Conservation (phyloP, 148 eudicot genomes). For the Mesembryanthemum crystallinum region DNA sequence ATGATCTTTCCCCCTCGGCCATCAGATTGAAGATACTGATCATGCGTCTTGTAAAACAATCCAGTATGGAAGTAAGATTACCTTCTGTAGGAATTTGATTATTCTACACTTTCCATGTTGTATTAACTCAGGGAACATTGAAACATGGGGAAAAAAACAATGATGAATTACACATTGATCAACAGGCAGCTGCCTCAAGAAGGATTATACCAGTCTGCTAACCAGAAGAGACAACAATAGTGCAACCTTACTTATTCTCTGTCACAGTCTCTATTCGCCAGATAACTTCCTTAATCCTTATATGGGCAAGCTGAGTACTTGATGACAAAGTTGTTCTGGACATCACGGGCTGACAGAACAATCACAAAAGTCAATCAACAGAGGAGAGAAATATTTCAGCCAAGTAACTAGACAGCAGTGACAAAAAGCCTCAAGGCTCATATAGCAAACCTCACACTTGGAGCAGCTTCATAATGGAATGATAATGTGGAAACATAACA, state of each 20-base stretch:
- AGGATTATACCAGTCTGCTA: neutral
- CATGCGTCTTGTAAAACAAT: neutral
- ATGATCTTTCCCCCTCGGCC: no score
- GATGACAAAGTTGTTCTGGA: constrained; percentile 1
- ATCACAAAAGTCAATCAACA: neutral
- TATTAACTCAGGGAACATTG: neutral
- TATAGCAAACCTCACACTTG: neutral
- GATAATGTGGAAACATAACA: neutral
- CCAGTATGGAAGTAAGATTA: neutral
- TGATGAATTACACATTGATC: neutral
- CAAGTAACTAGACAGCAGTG: neutral
- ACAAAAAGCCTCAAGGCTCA: neutral
- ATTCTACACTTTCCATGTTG: no score
- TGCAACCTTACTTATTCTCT: neutral
- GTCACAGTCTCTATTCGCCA: no score
- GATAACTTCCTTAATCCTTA: neutral
- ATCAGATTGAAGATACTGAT: neutral
- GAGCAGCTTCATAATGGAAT: neutral
- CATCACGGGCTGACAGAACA: neutral
- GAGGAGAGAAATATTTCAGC: neutral
- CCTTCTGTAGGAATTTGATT: neutral
- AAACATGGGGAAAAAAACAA: neutral
- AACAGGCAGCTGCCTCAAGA: neutral
- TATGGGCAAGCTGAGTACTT: neutral
- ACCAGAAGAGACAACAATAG: neutral